A percentile compares a stretch with the other conserved stretches of the same genome.
phyloP scores from a whole-genome alignment of 441 rosid species.

The Gossypium gossypioides region DNA sequence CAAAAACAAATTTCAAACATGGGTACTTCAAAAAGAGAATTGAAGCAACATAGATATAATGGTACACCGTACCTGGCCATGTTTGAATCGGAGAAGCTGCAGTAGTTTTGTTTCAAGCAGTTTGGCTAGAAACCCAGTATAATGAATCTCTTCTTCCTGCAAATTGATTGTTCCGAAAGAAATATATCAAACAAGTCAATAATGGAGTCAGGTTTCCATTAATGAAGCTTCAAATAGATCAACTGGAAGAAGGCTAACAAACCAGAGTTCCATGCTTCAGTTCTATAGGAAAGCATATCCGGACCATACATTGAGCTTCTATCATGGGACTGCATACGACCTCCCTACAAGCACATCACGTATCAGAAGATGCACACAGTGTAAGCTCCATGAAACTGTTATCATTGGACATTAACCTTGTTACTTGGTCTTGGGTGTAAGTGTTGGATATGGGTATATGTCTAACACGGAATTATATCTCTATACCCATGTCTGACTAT shows the following conservation, averaged over 20 bases:
- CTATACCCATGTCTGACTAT: too few species aligned
- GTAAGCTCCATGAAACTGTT: not conserved
- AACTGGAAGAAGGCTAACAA: slow-evolving; percentile 9
- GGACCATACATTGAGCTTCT: slow-evolving; percentile 90
- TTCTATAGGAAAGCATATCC: slow-evolving; percentile 81
- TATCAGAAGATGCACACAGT: not conserved
- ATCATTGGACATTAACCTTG: not conserved
- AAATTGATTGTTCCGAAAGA: slow-evolving; percentile 18
- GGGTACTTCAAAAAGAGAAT: not conserved
- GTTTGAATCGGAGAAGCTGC: slow-evolving; percentile 85
- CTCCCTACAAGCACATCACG: slow-evolving; percentile 42
- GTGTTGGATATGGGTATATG: not conserved
- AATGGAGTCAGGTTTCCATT: not conserved
- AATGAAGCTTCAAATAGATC: not conserved
- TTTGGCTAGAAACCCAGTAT: slow-evolving; percentile 64
- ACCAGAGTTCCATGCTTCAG: slow-evolving; percentile 80
- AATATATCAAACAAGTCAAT: not conserved
- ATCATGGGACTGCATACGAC: slow-evolving; percentile 79
- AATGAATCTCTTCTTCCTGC: slow-evolving; percentile 77
- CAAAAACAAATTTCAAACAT: not conserved
- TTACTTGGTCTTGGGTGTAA: not conserved
- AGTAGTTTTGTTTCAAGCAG: slow-evolving; percentile 78
- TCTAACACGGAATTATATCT: too few species aligned
- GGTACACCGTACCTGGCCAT: slow-evolving; percentile 59
- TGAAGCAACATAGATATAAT: not conserved